phyloP scores from a whole-genome alignment of 2,329 filamentous ascomycete species.

The Penicillium psychrosexuale region DNA sequence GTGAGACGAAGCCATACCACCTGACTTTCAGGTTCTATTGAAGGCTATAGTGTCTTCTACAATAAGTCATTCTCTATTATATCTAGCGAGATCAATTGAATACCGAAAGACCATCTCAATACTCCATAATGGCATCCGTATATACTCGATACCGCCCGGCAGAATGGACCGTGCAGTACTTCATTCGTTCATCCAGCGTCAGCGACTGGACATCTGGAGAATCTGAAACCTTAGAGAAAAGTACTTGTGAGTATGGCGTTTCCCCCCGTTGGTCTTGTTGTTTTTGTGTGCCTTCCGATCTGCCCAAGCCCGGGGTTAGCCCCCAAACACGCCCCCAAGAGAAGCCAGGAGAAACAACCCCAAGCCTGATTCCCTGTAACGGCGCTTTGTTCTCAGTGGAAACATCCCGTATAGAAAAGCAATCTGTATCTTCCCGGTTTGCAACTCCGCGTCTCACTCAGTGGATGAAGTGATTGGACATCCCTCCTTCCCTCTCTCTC shows the following conservation, averaged over 20 bases:
- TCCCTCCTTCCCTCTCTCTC: constrained; percentile 1
- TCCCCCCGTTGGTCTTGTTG: not conserved
- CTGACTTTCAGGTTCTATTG: not conserved
- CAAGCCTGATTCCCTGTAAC: constrained; percentile 18
- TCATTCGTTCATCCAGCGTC: constrained; percentile 23
- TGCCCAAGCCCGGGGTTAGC: not conserved
- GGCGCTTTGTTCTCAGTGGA: constrained; percentile 28
- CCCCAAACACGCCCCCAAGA: not conserved
- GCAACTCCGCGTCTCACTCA: constrained; percentile 18
- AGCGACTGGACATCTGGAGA: constrained; percentile 13
- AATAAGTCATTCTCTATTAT: no score
- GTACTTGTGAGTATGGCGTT: constrained; percentile 19
- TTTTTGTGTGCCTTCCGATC: not conserved
- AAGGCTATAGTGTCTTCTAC: not conserved
- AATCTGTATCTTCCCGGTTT: constrained; percentile 33
- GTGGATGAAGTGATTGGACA: constrained; percentile 12
- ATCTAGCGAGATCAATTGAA: not conserved
- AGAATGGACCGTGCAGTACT: constrained; percentile 22
- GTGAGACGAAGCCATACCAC: constrained; percentile 3
- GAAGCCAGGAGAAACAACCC: constrained; percentile 16
- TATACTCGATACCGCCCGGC: constrained; percentile 20
- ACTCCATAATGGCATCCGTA: not conserved
- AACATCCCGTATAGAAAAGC: constrained; percentile 21
- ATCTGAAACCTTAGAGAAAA: constrained; percentile 17
- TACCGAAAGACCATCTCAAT: not conserved